A percentile compares a stretch with the other conserved stretches of the same genome.
Conservation (phyloP, 768 basidiomycete genomes). For the Tylopilus sp. region DNA sequence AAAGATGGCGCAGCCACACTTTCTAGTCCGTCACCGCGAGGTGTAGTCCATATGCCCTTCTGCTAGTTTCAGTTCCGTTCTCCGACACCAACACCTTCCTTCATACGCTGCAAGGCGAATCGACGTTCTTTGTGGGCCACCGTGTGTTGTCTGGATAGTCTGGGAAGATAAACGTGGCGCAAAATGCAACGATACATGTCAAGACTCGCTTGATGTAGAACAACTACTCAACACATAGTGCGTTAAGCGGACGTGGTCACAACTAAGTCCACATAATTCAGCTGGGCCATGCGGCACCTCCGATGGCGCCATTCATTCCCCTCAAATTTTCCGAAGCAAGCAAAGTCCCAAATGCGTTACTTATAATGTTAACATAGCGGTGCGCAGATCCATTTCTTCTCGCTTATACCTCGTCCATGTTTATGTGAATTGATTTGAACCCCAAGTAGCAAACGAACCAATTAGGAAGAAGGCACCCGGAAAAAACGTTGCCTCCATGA, state of each 20-base stretch:
- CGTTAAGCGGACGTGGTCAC: constrained; percentile 2
- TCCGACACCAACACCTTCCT: constrained; percentile 63
- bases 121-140: constrained; percentile 38
- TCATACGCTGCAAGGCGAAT: constrained; percentile 57
- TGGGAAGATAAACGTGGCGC: constrained; percentile 46
- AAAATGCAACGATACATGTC: constrained; percentile 44
- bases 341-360: constrained; percentile 54
- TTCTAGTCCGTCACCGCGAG: constrained; percentile 74
- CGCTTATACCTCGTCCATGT: constrained; percentile 36
- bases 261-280: constrained; percentile 17
- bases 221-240: constrained; percentile 39
- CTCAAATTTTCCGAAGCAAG: constrained; percentile 46
- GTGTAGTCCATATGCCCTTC: constrained; percentile 44
- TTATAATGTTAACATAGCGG: constrained; percentile 47
- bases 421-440: constrained; percentile 27
- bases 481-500: constrained; percentile 49
- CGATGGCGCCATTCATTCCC: constrained; percentile 46
- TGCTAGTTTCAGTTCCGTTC: constrained; percentile 40
- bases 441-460: constrained; percentile 26
- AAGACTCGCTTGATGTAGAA: constrained; percentile 47
- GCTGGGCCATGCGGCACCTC: constrained; percentile 54
- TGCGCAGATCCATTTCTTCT: constrained; percentile 42
- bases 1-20: constrained; percentile 66
- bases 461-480: constrained; percentile 41
- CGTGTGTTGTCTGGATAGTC: constrained; percentile 41